Evolutionary conservation across 164 flowering plant species (phyloP).

Genomic region (Paratinospora sagittata): DNA sequence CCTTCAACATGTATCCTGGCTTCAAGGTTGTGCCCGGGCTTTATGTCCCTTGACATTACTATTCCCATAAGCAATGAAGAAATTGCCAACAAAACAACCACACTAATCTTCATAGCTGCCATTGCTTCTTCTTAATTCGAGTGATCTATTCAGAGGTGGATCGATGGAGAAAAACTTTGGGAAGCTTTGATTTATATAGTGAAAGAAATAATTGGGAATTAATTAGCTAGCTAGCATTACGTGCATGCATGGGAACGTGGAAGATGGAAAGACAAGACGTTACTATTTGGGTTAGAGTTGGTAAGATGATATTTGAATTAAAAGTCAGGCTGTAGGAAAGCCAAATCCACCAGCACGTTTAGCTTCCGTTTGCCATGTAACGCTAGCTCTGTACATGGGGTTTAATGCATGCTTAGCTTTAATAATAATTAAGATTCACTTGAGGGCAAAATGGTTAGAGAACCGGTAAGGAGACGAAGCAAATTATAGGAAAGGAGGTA

Average conservation of each 20-base stretch:
- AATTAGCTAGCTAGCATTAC: not conserved
- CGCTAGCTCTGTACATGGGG: too few relatives aligned
- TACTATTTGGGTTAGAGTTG: too few relatives aligned
- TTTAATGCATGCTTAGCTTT: too few relatives aligned
- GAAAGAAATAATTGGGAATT: not conserved
- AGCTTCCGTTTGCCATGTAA: too few relatives aligned
- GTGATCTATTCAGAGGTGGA: not conserved
- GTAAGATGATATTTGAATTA: too few relatives aligned
- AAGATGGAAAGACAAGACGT: not conserved
- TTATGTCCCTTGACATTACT: not conserved
- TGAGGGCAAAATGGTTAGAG: too few relatives aligned
- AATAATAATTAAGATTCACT: too few relatives aligned
- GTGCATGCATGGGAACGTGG: not conserved
- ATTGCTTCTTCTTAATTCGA: not conserved
- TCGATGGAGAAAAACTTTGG: not conserved
- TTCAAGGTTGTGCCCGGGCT: not conserved
- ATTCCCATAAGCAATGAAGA: not conserved
- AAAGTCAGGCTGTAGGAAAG: too few relatives aligned
- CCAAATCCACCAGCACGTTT: too few relatives aligned
- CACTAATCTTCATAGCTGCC: not conserved
- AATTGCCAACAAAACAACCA: not conserved
- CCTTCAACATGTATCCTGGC: not conserved
- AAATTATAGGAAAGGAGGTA: too few relatives aligned
- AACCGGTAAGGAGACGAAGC: too few relatives aligned
- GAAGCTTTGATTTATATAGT: not conserved